Evolutionary conservation across 768 basidiomycete species (phyloP).

Genomic region (Cystobasidium onofrii): DNA sequence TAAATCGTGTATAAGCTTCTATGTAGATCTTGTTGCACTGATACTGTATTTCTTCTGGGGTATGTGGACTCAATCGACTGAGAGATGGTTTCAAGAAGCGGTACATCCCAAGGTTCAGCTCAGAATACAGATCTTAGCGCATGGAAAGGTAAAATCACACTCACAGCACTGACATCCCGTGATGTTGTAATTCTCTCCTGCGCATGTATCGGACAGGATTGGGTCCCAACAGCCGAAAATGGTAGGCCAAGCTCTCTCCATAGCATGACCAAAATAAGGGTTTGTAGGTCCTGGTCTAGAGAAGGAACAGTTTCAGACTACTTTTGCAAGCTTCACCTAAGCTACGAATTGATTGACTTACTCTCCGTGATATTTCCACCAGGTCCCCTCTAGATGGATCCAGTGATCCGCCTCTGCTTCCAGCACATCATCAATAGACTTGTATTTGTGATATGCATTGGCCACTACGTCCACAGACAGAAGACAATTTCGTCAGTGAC

Average conservation of each 20-base stretch:
- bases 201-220: slow-evolving; percentile 22
- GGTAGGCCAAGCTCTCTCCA: slow-evolving; percentile 31
- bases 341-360: not conserved
- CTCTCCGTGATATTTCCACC: slow-evolving; percentile 32
- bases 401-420: slow-evolving; percentile 31
- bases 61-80: too few relatives aligned
- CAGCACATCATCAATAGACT: slow-evolving; percentile 34
- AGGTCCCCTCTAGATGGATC: slow-evolving; percentile 29
- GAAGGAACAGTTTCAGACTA: not conserved
- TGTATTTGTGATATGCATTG: slow-evolving; percentile 40
- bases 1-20: too few relatives aligned
- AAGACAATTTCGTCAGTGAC: not conserved
- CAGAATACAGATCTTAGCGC: too few relatives aligned
- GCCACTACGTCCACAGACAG: slow-evolving; percentile 14
- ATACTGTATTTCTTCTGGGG: too few relatives aligned
- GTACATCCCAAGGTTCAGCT: too few relatives aligned
- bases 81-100: too few relatives aligned
- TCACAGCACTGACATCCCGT: slow-evolving; percentile 31
- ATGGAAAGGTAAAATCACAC: too few relatives aligned
- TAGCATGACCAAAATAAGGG: slow-evolving; percentile 33
- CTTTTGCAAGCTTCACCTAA: too few relatives aligned
- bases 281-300: slow-evolving; percentile 24
- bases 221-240: slow-evolving; percentile 29
- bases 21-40: too few relatives aligned
- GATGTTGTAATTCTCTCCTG: slow-evolving; percentile 8